Evolutionary conservation across 345 rosid genomes (phyloP), one percentile per base, ranked within the genome.

Genomic region (Citrus medica): DNA sequence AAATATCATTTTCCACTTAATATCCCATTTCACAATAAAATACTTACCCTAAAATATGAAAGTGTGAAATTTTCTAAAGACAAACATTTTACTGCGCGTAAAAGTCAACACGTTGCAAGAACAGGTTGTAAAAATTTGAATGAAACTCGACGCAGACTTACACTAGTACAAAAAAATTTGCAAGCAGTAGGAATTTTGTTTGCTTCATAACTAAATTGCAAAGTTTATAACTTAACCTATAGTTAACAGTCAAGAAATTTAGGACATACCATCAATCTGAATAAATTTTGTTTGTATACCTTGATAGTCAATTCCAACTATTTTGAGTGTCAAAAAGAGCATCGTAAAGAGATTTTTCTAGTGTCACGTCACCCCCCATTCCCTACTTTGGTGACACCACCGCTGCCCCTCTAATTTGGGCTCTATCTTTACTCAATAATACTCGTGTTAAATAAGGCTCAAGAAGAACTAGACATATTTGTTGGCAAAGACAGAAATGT

Each of bases 361-460:
- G 75, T 1, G 7, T 21, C 46, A 40, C 9, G 9, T 24, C 32
- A 72, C n/a, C 27, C 24, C 53, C 16, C 38, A 8, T 35, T 80
- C 21, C 13, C 66, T 38, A 21, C 33, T 55, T 73, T 38, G 53
- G 53, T 2, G 86, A 83, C 5, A 73, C 82, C 12, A 76, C 68
- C 19, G 65, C 78, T 3, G 65, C 71, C 17, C 66, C 84, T 68
- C 51, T 77, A 53, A 71, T 78, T 55, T 86, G 88, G 82, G 78
- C 76, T 8, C 51, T 85, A 9, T 79, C 88, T 67, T 69, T 80
- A 40, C 69, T 83, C 30, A 83, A 79, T 81, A 67, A 83, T 12
- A 78, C 76, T 17, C 35, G 27, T 73, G 59, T 17, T 81, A 37
- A 69, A 79, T 35, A 75, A 48, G 60, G 83, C 80, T 9, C 85